Base-by-base conservation (phyloP, 2,329 filamentous ascomycete species). In the Trichoderma arundinaceum region DNA sequence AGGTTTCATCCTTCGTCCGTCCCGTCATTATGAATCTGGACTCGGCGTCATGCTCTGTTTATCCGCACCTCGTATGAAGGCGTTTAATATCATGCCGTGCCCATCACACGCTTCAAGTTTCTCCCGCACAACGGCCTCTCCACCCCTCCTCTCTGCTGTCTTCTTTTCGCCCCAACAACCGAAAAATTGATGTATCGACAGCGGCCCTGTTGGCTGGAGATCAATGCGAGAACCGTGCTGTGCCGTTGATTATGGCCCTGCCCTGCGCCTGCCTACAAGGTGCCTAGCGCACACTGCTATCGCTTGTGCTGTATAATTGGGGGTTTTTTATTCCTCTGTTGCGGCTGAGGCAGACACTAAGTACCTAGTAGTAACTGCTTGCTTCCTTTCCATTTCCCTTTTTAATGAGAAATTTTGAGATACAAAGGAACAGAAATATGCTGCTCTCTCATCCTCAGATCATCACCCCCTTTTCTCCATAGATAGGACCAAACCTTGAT, bases 91-190 rank as follows among this genome's bases (percentile, higher is more conserved):
- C 58, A 41, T 61, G 58, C 58, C 58, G 58, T 51, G 58, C 43
- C 57, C 46, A 61, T 51, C 46, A 61, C 58, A 61, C 58, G 58
- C 58, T 17, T 41, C 54, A 44, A 28, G 10, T 52, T 32, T 35
- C 13, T 49, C 46, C 22, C 22, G 51, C 51, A 39, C 51, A 33
- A 54, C 33, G 51, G 43, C 15, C 39, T 28, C 44, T 44, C 38
- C 33, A 43, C 48, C 38, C 63, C 48, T 43, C 63, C 46, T 44
- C 43, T 44, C 8, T 1, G 4, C 32, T 35, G 5, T 44, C n/a
- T 52, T 52, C 39, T 53, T 57, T 41, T 60, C 19, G 54, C 63
- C 63, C 63, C 38, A 65, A 60, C 53, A 46, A 32, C 63, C 28
- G 8, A 53, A 15, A 32, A 39, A 41, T n/a, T 39, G 57, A 38